Percentiles rank a stretch among this genome's conserved stretches.
These are phyloP conservation scores for Mycena indigotica DNA, from an alignment of 768 basidiomycete species.

Conservation along the genomic window DNA sequence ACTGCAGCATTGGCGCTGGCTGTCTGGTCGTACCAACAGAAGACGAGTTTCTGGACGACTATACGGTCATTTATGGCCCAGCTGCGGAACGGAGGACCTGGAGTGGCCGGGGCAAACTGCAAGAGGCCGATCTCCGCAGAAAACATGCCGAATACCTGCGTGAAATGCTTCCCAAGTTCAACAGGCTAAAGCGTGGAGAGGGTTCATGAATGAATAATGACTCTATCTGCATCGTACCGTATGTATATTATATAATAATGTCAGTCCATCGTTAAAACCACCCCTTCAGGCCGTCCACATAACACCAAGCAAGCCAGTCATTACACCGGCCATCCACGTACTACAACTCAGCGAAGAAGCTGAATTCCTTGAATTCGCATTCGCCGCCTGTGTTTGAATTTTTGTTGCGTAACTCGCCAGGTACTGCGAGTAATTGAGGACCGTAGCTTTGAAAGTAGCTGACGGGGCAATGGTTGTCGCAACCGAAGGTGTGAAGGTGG, in stretches of 20 bases:
- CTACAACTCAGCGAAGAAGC: background rate
- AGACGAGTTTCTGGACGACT: slow-evolving; percentile 78
- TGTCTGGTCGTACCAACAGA: slow-evolving; percentile 79
- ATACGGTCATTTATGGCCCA: slow-evolving; percentile 82
- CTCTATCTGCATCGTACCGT: background rate
- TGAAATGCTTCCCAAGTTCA: slow-evolving; percentile 92
- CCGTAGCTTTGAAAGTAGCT: slow-evolving; percentile 17
- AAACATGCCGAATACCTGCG: slow-evolving; percentile 92
- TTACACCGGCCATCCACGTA: slow-evolving; percentile 7
- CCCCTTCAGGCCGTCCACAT: slow-evolving; percentile 3
- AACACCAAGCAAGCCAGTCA: slow-evolving; percentile 3
- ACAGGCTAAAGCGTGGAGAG: slow-evolving; percentile 66
- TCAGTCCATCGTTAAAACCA: background rate
- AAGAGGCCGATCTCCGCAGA: slow-evolving; percentile 78
- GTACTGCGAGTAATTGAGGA: slow-evolving; percentile 18
- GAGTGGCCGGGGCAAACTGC: slow-evolving; percentile 83
- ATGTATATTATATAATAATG: no score
- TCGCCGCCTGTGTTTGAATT: background rate
- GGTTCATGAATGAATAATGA: slow-evolving; percentile 37
- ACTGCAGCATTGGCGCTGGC: slow-evolving; percentile 82
- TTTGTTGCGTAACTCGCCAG: slow-evolving; percentile 12
- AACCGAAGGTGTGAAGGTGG: slow-evolving; percentile 18
- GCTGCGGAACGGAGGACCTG: slow-evolving; percentile 73
- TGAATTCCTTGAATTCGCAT: background rate
- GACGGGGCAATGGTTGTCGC: slow-evolving; percentile 7